These are phyloP conservation scores for Peziza echinospora DNA, from an alignment of 495 filamentous ascomycete genomes.

Conservation along the genomic window DNA sequence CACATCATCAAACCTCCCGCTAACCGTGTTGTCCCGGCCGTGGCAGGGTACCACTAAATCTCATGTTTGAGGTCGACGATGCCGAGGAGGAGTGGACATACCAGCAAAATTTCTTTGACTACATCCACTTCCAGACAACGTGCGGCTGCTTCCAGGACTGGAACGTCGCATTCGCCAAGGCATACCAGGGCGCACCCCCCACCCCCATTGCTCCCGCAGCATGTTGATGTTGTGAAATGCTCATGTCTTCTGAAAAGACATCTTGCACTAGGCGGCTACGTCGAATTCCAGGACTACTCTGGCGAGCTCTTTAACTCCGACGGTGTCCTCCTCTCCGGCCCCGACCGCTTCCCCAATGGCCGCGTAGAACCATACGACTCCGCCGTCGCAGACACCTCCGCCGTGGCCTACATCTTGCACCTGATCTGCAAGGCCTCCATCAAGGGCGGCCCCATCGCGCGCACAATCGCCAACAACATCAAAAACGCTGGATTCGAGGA, in stretches of 20 bases:
- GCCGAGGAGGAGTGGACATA: slow-evolving; percentile 33
- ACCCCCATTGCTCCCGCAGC: neutral
- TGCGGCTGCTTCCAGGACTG: slow-evolving; percentile 35
- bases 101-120: slow-evolving; percentile 32
- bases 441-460: neutral
- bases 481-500: slow-evolving; percentile 8
- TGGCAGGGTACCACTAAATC: slow-evolving; percentile 27
- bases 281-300: slow-evolving; percentile 33
- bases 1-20: neutral
- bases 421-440: neutral
- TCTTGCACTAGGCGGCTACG: slow-evolving; percentile 42
- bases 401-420: neutral
- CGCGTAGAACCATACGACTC: too few species aligned
- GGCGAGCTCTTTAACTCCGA: neutral
- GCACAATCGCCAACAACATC: slow-evolving; percentile 1
- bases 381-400: neutral
- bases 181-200: neutral
- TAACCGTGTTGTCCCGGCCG: slow-evolving; percentile 9
- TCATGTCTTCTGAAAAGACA: too few species aligned
- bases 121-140: slow-evolving; percentile 35
- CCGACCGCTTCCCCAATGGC: too few species aligned
- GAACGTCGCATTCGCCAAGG: slow-evolving; percentile 19
- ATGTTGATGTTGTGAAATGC: too few species aligned
- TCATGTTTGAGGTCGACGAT: slow-evolving; percentile 34
- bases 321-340: neutral